These are phyloP conservation scores for Aspergillus nomiae DNA, from an alignment of 2,329 filamentous ascomycete genomes.

Conservation along the genomic window DNA sequence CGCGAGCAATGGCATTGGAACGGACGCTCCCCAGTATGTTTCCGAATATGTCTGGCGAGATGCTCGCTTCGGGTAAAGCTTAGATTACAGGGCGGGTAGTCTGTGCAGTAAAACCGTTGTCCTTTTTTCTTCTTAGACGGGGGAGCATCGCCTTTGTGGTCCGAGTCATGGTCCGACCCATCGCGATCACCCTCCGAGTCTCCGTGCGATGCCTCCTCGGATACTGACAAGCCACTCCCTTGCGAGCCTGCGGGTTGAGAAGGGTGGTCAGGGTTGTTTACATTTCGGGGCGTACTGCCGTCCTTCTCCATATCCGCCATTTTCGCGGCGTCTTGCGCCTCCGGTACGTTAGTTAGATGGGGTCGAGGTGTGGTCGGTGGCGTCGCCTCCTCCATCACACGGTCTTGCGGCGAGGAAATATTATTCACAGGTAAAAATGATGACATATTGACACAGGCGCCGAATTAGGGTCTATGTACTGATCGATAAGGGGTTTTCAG, in stretches of 20 bases:
- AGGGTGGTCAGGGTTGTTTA: conserved; percentile 42
- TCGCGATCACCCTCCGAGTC: conserved; percentile 70
- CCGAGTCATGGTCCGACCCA: conserved; percentile 65
- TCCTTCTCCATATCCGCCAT: conserved; percentile 26
- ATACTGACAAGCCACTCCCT: conserved; percentile 45
- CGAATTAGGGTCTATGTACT: conserved; percentile 30
- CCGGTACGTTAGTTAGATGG: conserved; percentile 42
- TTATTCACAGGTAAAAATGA: conserved; percentile 65
- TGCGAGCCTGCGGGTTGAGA: conserved; percentile 43
- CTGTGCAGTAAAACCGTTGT: conserved; percentile 93
- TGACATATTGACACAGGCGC: conserved; percentile 51
- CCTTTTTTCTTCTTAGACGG: conserved; percentile 94
- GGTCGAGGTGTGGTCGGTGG: conserved; percentile 60
- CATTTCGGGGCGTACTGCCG: conserved; percentile 48
- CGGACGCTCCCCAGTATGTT: conserved; percentile 95
- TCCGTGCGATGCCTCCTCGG: conserved; percentile 73
- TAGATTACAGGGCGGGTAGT: conserved; percentile 88
- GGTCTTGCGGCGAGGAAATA: conserved; percentile 49
- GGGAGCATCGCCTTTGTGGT: conserved; percentile 63
- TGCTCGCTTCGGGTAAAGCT: conserved; percentile 97
- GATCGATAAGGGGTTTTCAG: conserved; percentile 20
- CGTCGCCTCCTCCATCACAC: conserved; percentile 53
- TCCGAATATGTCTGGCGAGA: conserved; percentile 91
- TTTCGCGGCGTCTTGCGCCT: conserved; percentile 29
- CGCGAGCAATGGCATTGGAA: conserved; percentile 96